Conservation (phyloP, 2,329 filamentous ascomycete species). For the Bisporella sp. region DNA sequence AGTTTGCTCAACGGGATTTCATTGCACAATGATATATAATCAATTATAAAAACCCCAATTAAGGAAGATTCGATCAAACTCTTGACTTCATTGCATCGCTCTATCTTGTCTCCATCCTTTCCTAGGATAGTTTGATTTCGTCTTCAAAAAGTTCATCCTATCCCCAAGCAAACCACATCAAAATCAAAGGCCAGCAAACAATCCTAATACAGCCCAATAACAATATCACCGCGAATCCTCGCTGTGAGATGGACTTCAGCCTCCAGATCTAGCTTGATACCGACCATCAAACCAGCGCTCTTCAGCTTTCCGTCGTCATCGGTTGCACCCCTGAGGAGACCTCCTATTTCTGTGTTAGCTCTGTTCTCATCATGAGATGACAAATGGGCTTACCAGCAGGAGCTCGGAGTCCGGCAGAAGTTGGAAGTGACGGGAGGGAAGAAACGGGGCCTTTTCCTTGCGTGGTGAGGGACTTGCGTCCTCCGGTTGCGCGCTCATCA, state of each 20-base stretch:
- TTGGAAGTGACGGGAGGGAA: slow-evolving; percentile 24
- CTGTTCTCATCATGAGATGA: neutral
- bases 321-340: slow-evolving; percentile 49
- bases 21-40: no score
- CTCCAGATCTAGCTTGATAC: slow-evolving; percentile 57
- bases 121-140: no score
- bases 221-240: slow-evolving; percentile 52
- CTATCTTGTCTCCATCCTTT: no score
- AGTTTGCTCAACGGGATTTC: no score
- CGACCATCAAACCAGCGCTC: slow-evolving; percentile 49
- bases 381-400: slow-evolving; percentile 25
- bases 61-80: no score
- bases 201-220: slow-evolving; percentile 46
- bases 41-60: no score
- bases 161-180: no score
- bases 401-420: slow-evolving; percentile 31
- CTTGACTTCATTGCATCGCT: no score
- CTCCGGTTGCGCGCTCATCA: slow-evolving; percentile 4
- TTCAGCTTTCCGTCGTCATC: slow-evolving; percentile 52
- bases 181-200: no score
- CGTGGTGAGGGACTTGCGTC: slow-evolving; percentile 26
- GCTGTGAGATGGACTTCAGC: slow-evolving; percentile 57
- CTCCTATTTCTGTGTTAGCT: slow-evolving; percentile 29
- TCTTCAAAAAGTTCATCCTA: no score
- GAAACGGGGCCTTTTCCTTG: slow-evolving; percentile 8